A percentile compares a stretch with the other conserved stretches of the same genome.
phyloP scores from a whole-genome alignment of 2,329 filamentous ascomycete species.

The Nigrospora oryzae region DNA sequence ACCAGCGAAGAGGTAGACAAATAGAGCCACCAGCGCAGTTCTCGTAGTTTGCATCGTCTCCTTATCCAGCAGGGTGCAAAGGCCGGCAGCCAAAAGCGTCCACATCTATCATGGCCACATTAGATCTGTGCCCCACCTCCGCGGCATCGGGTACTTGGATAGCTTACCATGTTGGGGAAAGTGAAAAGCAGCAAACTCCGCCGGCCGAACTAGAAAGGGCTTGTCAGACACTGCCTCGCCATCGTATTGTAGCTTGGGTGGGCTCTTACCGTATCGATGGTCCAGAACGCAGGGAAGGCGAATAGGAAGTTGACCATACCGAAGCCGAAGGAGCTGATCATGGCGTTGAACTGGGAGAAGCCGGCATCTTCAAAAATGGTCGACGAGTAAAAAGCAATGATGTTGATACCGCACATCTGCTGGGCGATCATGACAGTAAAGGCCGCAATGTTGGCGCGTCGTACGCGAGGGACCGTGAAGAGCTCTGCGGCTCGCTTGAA shows the following conservation, averaged over 20 bases:
- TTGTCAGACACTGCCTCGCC: slow-evolving; percentile 41
- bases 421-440: slow-evolving; percentile 75
- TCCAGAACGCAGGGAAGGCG: slow-evolving; percentile 55
- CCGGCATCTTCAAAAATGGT: slow-evolving; percentile 53
- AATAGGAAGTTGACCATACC: slow-evolving; percentile 58
- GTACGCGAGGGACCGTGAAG: slow-evolving; percentile 61
- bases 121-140: too few species aligned
- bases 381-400: slow-evolving; percentile 50
- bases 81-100: slow-evolving; percentile 55
- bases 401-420: slow-evolving; percentile 50
- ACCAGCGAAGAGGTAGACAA: slow-evolving; percentile 48
- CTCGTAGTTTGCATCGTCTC: slow-evolving; percentile 9
- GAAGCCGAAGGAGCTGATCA: slow-evolving; percentile 57
- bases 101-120: slow-evolving; percentile 31
- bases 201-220: slow-evolving; percentile 46
- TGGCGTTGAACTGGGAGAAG: slow-evolving; percentile 42
- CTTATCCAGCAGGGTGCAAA: slow-evolving; percentile 42
- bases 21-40: slow-evolving; percentile 44
- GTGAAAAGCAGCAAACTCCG: slow-evolving; percentile 56
- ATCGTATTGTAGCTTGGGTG: slow-evolving; percentile 39
- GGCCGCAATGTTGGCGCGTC: slow-evolving; percentile 66
- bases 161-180: slow-evolving; percentile 49
- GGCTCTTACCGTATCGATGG: slow-evolving; percentile 48
- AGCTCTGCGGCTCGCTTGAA: slow-evolving; percentile 53
- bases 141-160: slow-evolving; percentile 7